Conservation (phyloP, 352 stramenopile species). For the Globisporangium middletonii region DNA sequence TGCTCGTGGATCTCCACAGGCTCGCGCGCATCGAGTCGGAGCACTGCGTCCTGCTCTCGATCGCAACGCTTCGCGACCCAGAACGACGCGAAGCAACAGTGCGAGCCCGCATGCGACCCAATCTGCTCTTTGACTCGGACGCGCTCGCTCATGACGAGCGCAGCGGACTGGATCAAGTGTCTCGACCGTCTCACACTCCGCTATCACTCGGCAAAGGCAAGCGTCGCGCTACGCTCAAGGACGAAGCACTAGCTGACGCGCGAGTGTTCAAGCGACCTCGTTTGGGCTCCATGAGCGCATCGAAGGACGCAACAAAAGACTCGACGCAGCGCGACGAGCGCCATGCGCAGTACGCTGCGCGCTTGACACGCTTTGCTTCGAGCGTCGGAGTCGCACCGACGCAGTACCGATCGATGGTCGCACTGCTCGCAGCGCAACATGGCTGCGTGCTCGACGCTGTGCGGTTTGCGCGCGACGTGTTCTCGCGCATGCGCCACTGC, state of each 20-base stretch:
- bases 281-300: not conserved
- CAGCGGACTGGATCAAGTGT: not conserved
- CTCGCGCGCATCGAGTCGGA: constrained; percentile 37
- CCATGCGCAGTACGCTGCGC: constrained; percentile 27
- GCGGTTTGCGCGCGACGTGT: constrained; percentile 51
- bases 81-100: constrained; percentile 35
- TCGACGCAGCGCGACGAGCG: constrained; percentile 13
- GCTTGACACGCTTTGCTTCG: constrained; percentile 47
- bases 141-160: not conserved
- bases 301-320: not conserved
- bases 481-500: constrained; percentile 21
- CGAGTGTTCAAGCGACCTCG: constrained; percentile 1
- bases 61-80: constrained; percentile 40
- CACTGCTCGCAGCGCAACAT: constrained; percentile 29
- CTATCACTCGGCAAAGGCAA: constrained; percentile 13
- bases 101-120: constrained; percentile 34
- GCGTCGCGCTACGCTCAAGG: constrained; percentile 7
- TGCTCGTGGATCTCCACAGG: constrained; percentile 39
- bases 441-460: constrained; percentile 45
- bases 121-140: constrained; percentile 30
- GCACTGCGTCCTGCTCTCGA: constrained; percentile 50
- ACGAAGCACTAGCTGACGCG: not conserved
- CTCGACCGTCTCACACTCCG: not conserved
- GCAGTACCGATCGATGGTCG: constrained; percentile 37
- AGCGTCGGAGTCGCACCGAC: constrained; percentile 32